phyloP scores from a whole-genome alignment of 1,139 yeast genomes.

The Saccharomycopsis crataegensis region DNA sequence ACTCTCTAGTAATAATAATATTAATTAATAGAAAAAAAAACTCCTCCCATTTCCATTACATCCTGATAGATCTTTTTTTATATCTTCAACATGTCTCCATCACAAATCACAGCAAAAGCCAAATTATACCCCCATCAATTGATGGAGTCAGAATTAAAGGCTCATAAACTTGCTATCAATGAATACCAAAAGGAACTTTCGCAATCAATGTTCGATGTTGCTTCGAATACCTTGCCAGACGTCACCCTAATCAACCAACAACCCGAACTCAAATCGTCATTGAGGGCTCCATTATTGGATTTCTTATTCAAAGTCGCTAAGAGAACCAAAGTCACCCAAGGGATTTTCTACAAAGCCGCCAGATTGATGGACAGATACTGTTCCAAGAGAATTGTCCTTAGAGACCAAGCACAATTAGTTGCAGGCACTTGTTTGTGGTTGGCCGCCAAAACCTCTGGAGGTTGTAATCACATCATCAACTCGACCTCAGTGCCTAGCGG shows the following conservation, averaged over 20 bases:
- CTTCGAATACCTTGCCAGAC: constrained; percentile 40
- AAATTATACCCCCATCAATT: constrained; percentile 41
- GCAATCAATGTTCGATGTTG: constrained; percentile 33
- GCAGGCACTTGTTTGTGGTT: constrained; percentile 64
- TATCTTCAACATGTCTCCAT: neutral
- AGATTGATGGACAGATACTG: constrained; percentile 60
- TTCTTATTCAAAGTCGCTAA: constrained; percentile 51
- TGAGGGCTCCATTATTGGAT: constrained; percentile 46
- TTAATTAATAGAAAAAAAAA: neutral
- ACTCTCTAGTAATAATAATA: neutral
- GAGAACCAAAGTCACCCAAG: constrained; percentile 52
- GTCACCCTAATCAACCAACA: constrained; percentile 51
- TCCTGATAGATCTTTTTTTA: neutral
- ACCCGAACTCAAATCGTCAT: constrained; percentile 49
- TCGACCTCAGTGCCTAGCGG: constrained; percentile 42
- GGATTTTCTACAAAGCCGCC: constrained; percentile 52
- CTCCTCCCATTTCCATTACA: neutral
- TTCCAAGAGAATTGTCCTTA: constrained; percentile 53
- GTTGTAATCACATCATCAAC: constrained; percentile 61
- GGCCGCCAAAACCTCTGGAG: constrained; percentile 58
- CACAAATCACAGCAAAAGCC: constrained; percentile 15
- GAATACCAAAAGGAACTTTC: constrained; percentile 52
- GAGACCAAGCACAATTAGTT: constrained; percentile 57
- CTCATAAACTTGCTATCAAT: constrained; percentile 39
- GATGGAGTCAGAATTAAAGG: constrained; percentile 41